Conservation (phyloP, 2,329 filamentous ascomycete species). For the Aspergillus fumigatiaffinis region DNA sequence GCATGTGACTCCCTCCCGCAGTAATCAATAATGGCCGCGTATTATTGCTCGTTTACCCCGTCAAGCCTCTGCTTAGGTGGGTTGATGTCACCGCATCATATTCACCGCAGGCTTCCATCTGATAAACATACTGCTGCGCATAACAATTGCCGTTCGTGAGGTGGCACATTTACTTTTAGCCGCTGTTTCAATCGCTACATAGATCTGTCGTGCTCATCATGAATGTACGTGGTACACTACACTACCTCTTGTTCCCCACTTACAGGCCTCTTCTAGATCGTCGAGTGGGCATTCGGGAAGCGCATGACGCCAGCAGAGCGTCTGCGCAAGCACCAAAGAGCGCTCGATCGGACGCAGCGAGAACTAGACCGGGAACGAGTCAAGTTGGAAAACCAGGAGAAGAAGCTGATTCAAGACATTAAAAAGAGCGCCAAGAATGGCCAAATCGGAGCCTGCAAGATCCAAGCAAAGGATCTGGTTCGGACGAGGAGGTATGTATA, state of each 20-base stretch:
- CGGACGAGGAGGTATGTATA: constrained; percentile 68
- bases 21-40: neutral
- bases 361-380: constrained; percentile 92
- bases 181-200: neutral
- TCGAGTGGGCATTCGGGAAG: constrained; percentile 99
- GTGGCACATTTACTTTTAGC: neutral
- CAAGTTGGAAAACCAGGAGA: constrained; percentile 98
- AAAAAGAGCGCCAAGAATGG: constrained; percentile 98
- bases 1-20: constrained; percentile 20
- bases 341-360: constrained; percentile 93
- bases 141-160: neutral
- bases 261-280: constrained; percentile 59
- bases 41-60: neutral
- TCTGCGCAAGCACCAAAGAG: constrained; percentile 74
- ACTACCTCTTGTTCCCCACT: constrained; percentile 8
- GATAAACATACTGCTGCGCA: neutral
- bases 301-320: constrained; percentile 86
- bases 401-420: constrained; percentile 92
- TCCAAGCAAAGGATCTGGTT: constrained; percentile 95
- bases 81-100: constrained; percentile 5
- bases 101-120: neutral
- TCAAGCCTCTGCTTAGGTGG: neutral
- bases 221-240: constrained; percentile 8
- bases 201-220: constrained; percentile 1
- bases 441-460: constrained; percentile 97